These are phyloP conservation scores for Nevesoporus exiguus DNA, from an alignment of 768 basidiomycete species.

Conservation along the genomic window DNA sequence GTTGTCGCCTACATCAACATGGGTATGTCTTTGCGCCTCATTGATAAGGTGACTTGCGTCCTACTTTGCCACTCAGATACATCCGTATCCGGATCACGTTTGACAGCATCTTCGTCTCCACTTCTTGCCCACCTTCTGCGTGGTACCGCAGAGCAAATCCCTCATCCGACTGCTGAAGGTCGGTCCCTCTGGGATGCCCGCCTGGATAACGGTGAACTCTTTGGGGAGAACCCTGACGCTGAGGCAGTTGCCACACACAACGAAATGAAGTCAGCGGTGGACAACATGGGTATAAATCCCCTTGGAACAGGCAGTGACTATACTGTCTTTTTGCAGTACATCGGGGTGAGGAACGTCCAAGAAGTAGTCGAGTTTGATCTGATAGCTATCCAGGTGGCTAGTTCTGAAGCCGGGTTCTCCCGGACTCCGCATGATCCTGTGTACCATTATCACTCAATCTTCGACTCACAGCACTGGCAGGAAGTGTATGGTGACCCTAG, in stretches of 20 bases:
- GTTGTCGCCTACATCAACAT: constrained; percentile 89
- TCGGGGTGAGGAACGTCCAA: constrained; percentile 46
- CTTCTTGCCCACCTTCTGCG: constrained; percentile 77
- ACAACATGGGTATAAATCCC: constrained; percentile 45
- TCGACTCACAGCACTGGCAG: constrained; percentile 71
- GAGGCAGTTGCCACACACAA: constrained; percentile 29
- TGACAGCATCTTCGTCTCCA: constrained; percentile 62
- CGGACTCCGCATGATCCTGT: constrained; percentile 49
- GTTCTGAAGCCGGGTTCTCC: constrained; percentile 32
- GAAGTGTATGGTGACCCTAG: constrained; percentile 73
- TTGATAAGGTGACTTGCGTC: constrained; percentile 36
- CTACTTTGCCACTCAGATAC: constrained; percentile 38
- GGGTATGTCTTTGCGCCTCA: constrained; percentile 32
- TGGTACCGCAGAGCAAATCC: constrained; percentile 61
- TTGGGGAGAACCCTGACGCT: constrained; percentile 31
- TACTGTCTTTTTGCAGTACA: constrained; percentile 85
- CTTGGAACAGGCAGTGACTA: constrained; percentile 90
- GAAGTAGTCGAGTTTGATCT: neutral
- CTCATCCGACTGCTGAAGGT: constrained; percentile 64
- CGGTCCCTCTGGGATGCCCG: constrained; percentile 80
- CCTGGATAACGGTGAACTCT: constrained; percentile 46
- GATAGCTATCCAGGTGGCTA: constrained; percentile 29
- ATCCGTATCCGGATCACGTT: constrained; percentile 51
- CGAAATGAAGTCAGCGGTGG: constrained; percentile 23
- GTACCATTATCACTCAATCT: constrained; percentile 77